phyloP scores from a whole-genome alignment of 1,284 basidiomycete species.

The Termitomyces sp. region DNA sequence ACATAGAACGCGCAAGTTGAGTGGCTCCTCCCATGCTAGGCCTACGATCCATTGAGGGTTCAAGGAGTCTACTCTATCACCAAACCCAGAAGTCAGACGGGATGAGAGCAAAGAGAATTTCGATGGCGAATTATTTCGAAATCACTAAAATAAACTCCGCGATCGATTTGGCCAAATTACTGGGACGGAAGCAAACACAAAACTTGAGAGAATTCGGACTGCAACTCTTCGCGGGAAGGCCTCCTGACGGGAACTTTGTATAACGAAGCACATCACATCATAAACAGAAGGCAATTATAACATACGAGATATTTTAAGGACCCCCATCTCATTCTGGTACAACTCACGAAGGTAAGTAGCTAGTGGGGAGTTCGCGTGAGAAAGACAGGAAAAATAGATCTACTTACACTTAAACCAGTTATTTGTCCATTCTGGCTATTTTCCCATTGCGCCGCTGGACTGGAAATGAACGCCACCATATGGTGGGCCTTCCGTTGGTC shows the following conservation, averaged over 20 bases:
- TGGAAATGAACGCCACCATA: slow-evolving; percentile 48
- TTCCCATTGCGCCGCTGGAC: slow-evolving; percentile 49
- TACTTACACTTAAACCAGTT: slow-evolving; percentile 46
- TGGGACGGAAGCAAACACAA: not conserved
- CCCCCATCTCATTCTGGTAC: slow-evolving; percentile 1
- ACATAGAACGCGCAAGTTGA: too few species aligned
- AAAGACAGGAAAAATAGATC: not conserved
- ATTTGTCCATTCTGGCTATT: slow-evolving; percentile 52
- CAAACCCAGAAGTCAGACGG: not conserved
- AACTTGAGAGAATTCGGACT: not conserved
- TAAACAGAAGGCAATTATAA: not conserved
- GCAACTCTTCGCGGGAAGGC: not conserved
- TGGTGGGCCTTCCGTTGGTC: slow-evolving; percentile 50
- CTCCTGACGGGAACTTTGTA: not conserved
- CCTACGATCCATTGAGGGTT: not conserved
- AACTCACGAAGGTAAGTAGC: too few species aligned
- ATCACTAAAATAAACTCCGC: not conserved
- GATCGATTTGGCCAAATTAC: not conserved
- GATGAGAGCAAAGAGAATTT: not conserved
- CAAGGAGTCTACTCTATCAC: not conserved
- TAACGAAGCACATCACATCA: not conserved
- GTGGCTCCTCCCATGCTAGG: too few species aligned
- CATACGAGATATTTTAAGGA: not conserved
- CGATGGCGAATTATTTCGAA: not conserved
- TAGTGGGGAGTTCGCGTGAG: not conserved